Base-by-base conservation (phyloP, 2,329 filamentous ascomycete species). In the Microcyclosporella mali region DNA sequence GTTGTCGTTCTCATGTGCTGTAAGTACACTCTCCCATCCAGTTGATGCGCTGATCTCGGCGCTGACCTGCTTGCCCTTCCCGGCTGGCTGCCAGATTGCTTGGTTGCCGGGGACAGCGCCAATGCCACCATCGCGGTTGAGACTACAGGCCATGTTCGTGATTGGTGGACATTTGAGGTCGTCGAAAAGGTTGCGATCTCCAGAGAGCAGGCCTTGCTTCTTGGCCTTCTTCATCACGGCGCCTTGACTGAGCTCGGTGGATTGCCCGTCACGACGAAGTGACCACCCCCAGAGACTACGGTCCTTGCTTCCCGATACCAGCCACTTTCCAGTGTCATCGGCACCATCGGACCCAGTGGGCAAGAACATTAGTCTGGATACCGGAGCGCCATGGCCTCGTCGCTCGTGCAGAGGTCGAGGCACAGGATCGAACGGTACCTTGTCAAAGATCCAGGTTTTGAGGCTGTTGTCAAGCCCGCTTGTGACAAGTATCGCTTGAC, bases 241-340 rank as follows among this genome's bases (percentile, higher is more conserved):
- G 25, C 92, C 92, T 62, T 98, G 94, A 33, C 88, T 95, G 29
- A 98, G 70, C 66, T 98, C 92, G 1, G 85, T 81, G 62, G 88
- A 95, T 66, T 98, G 94, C 1, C 88, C 89, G 62, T 98, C 92
- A 40, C 87, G 85, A 33, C 92, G 84, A 63, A 98, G 70, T 74
- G 89, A 97, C 81, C 94, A 95, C 1, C 86, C 90, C 90, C 92
- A 97, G 2, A 98, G 72, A 65, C 88, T 95, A 52, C 88, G 79
- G 60, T 98, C 94, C 56, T 81, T 78, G 46, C 88, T 89, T 53
- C 86, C 87, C 58, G 88, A 95, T 42, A 98, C 72, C 6, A 97
- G 71, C 90, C 90, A 97, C 67, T 97, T 97, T 44, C 90, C 92
- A 34, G 81, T 81, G 33, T 82, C 81, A 55, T 95, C 90, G 6